Conservation (phyloP, 805 yeast genomes). For the Metschnikowia bowlesiae region DNA sequence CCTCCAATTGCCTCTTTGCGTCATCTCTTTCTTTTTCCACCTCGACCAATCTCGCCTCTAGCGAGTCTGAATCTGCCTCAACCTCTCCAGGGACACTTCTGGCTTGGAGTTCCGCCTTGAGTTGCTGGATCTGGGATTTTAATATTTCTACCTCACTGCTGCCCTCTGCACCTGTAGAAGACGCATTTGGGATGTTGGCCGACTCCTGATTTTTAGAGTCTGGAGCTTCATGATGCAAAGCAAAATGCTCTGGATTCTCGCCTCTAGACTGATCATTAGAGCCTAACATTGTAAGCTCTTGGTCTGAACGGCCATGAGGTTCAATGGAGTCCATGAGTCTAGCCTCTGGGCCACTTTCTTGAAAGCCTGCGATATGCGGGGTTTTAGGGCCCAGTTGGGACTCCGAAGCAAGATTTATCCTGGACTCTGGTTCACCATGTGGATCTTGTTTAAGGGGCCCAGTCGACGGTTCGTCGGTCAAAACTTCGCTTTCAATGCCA, state of each 20-base stretch:
- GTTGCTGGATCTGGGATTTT: conserved; percentile 1
- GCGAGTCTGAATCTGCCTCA: neutral
- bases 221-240: neutral
- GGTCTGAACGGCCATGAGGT: neutral
- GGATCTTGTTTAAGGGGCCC: neutral
- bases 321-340: neutral
- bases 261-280: too few species aligned
- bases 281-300: too few species aligned
- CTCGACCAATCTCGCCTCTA: conserved; percentile 7
- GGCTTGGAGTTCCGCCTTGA: conserved; percentile 3
- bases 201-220: neutral
- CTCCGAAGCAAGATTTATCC: neutral
- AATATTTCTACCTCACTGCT: neutral
- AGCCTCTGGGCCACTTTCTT: neutral
- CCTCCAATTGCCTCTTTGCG: conserved; percentile 56
- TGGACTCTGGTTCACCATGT: neutral
- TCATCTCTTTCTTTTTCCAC: conserved; percentile 47
- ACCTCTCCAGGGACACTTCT: neutral
- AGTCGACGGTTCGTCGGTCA: neutral
- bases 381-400: neutral
- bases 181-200: neutral
- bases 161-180: neutral
- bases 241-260: neutral
- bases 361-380: neutral
- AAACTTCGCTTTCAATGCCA: neutral